Percentiles rank a stretch among this genome's conserved stretches.
Evolutionary conservation across 208 protist genomes (phyloP).

Genomic region (Wallacemonas sp.): DNA sequence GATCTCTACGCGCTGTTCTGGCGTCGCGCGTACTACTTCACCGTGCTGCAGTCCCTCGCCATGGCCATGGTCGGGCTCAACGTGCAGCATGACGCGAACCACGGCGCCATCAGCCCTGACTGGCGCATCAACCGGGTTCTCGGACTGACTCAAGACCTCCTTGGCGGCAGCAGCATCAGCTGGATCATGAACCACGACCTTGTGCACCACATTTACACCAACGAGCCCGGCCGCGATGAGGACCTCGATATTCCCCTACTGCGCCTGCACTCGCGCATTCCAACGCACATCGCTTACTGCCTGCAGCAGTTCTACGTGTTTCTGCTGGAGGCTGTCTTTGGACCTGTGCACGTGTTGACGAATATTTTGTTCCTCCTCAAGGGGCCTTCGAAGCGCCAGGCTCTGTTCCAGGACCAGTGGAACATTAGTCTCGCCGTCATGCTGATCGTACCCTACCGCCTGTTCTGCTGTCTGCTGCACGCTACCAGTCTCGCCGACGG

Average conservation of each 20-base stretch:
- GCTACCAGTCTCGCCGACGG: slow-evolving; percentile 38
- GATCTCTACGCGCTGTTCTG: slow-evolving; percentile 67
- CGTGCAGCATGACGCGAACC: slow-evolving; percentile 85
- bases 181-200: slow-evolving; percentile 80
- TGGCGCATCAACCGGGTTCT: slow-evolving; percentile 61
- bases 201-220: slow-evolving; percentile 78
- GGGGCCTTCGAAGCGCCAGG: slow-evolving; percentile 56
- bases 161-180: slow-evolving; percentile 74
- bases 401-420: slow-evolving; percentile 57
- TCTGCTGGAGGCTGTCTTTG: slow-evolving; percentile 67
- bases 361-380: slow-evolving; percentile 56
- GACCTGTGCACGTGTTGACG: slow-evolving; percentile 60
- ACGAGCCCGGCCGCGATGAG: slow-evolving; percentile 58
- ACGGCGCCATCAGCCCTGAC: slow-evolving; percentile 59
- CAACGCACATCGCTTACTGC: slow-evolving; percentile 53
- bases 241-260: slow-evolving; percentile 77
- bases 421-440: slow-evolving; percentile 47
- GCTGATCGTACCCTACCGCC: slow-evolving; percentile 51
- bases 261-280: slow-evolving; percentile 60
- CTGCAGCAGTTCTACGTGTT: slow-evolving; percentile 80
- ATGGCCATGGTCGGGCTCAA: slow-evolving; percentile 85
- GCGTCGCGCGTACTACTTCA: slow-evolving; percentile 47
- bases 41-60: slow-evolving; percentile 62
- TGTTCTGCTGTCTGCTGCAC: slow-evolving; percentile 57
- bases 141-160: slow-evolving; percentile 62